Evolutionary conservation across 257 asterid species (phyloP), one percentile per base, ranked within the genome.

Genomic region (Penstemon eatonii): DNA sequence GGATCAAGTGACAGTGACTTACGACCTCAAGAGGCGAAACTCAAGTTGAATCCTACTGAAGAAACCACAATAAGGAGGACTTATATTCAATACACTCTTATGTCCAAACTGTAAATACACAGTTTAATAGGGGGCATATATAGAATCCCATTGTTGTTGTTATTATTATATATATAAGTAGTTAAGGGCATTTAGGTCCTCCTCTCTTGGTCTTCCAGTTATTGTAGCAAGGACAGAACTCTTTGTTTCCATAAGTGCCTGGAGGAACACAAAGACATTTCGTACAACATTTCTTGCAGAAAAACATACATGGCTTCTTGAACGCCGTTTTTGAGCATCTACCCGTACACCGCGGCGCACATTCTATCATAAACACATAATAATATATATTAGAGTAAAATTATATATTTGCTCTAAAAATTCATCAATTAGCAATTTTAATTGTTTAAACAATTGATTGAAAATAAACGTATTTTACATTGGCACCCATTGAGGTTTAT

Each of bases 171-270:
- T 7, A 12, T 8, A 19, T 56, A 56, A 25, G 36, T 25, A 25
- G 11, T 80, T 72, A 89, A 76, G 96, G 96, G 81, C 96, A 90
- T 60, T 87, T 90, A 5, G 96, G 95, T 18, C 96, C 94, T 56
- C 96, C 95, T 65, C 95, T 81, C 78, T 90, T 86, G 38, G 95
- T 87, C 88, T 87, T 90, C 93, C 95, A 90, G 80, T 87, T 81
- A 74, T 87, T 90, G 78, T 90, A 90, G 75, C 96, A 90, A 65
- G 95, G 96, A 73, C 93, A 90, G 15, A 79, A 63, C 55, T 85
- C 87, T 70, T 90, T 86, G 88, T 87, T 87, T 5, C 96, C 95
- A 19, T 84, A 90, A 64, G 96, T 89, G n/a, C 96, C 95, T 3
- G 95, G 79, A 8, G 96, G 96, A 73, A 87, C 96, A 70, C 96